These are phyloP conservation scores for Naematelia encephala DNA, from an alignment of 768 basidiomycete genomes.

Conservation along the genomic window DNA sequence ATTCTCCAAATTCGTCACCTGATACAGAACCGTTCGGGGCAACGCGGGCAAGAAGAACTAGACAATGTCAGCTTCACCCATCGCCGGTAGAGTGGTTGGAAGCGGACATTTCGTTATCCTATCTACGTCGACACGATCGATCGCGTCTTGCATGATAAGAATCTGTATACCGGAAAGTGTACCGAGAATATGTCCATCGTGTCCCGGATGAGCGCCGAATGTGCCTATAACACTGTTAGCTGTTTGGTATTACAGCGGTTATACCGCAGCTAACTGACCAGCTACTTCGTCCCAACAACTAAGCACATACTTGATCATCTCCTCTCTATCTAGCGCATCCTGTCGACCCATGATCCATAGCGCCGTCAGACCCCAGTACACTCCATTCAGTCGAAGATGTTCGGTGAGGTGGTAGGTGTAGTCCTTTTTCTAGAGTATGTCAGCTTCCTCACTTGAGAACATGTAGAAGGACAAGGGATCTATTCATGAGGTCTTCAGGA, in stretches of 20 bases:
- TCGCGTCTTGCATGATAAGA: conserved; percentile 74
- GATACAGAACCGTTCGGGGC: conserved; percentile 76
- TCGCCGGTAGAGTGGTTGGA: not conserved
- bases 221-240: too few relatives aligned
- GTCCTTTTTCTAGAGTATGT: conserved; percentile 61
- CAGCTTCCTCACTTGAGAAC: not conserved
- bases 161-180: conserved; percentile 93
- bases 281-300: conserved; percentile 91
- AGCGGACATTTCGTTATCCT: conserved; percentile 70
- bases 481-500: not conserved
- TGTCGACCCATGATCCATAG: conserved; percentile 72
- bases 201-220: conserved; percentile 87
- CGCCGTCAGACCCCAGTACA: conserved; percentile 95
- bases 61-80: not conserved
- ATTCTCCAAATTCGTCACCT: conserved; percentile 87
- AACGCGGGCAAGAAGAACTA: conserved; percentile 81
- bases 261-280: too few relatives aligned
- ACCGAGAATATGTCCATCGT: conserved; percentile 82
- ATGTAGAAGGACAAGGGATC: not conserved
- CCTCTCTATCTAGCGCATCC: conserved; percentile 75
- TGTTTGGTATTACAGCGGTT: not conserved
- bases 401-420: conserved; percentile 84
- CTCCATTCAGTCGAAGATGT: conserved; percentile 89
- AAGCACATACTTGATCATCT: conserved; percentile 84
- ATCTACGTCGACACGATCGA: conserved; percentile 65